phyloP scores from a whole-genome alignment of 352 stramenopile species.

The Pythium dissotocum region DNA sequence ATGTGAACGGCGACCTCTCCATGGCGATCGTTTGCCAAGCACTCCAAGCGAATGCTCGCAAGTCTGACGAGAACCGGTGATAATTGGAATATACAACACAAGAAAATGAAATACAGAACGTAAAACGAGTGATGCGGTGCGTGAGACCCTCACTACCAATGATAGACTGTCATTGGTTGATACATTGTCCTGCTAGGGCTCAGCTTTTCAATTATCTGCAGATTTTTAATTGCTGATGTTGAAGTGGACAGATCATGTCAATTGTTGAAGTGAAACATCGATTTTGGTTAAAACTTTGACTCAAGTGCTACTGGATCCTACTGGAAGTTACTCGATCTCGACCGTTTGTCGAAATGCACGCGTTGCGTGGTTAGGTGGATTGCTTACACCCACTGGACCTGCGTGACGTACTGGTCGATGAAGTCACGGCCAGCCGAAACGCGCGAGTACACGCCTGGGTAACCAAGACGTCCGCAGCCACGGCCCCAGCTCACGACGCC shows the following conservation, averaged over 20 bases:
- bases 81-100: too few species aligned
- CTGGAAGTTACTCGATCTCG: background rate
- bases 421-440: conserved; percentile 14
- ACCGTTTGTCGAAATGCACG: too few species aligned
- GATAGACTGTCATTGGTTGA: too few species aligned
- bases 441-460: conserved; percentile 34
- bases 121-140: too few species aligned
- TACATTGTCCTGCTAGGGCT: too few species aligned
- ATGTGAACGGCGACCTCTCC: conserved; percentile 60
- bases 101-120: too few species aligned
- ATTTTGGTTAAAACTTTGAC: background rate
- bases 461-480: conserved; percentile 24
- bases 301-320: background rate
- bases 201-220: background rate
- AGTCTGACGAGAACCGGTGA: conserved; percentile 12
- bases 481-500: conserved; percentile 33
- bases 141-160: too few species aligned
- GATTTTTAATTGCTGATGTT: background rate
- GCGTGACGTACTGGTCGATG: conserved; percentile 24
- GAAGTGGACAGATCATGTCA: background rate
- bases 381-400: conserved; percentile 13
- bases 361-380: too few species aligned
- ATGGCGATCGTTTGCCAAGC: conserved; percentile 57
- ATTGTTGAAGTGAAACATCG: background rate
- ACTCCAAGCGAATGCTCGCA: conserved; percentile 30